Percentiles rank a stretch among this genome's conserved stretches.
These are phyloP conservation scores for Alternaria consortialis DNA, from an alignment of 2,329 filamentous ascomycete genomes.

Conservation along the genomic window DNA sequence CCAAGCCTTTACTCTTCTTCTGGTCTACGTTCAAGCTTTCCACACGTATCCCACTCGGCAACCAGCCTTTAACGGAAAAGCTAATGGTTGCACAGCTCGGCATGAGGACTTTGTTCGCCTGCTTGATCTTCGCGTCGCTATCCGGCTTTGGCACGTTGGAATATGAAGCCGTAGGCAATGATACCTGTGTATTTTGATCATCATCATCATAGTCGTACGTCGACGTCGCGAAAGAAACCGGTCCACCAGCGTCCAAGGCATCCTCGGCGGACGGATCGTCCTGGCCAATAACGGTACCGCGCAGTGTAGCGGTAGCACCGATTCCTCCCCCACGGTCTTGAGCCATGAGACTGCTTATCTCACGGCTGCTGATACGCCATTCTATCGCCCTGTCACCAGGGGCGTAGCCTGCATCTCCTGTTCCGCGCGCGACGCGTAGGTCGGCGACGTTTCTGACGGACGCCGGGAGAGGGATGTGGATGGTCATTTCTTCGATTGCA, in stretches of 20 bases:
- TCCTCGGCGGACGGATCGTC: slow-evolving; percentile 52
- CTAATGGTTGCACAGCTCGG: slow-evolving; percentile 57
- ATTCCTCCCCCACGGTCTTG: slow-evolving; percentile 58
- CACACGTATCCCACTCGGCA: slow-evolving; percentile 70
- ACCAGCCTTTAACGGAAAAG: slow-evolving; percentile 68
- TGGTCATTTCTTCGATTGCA: slow-evolving; percentile 75
- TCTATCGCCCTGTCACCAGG: slow-evolving; percentile 76
- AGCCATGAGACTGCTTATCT: slow-evolving; percentile 63
- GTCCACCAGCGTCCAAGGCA: slow-evolving; percentile 46
- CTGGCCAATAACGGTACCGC: slow-evolving; percentile 79
- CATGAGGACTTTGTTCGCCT: slow-evolving; percentile 64
- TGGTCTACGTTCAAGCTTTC: slow-evolving; percentile 70
- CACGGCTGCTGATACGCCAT: slow-evolving; percentile 84
- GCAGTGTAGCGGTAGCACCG: slow-evolving; percentile 74
- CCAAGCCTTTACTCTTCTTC: slow-evolving; percentile 85
- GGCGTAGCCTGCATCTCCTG: slow-evolving; percentile 82
- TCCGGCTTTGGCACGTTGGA: slow-evolving; percentile 30
- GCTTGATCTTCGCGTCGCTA: slow-evolving; percentile 64
- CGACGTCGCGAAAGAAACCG: slow-evolving; percentile 30
- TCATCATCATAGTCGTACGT: slow-evolving; percentile 49
- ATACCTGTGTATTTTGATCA: slow-evolving; percentile 29
- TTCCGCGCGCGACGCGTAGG: slow-evolving; percentile 78
- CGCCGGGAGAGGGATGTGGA: slow-evolving; percentile 80
- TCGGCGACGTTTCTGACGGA: slow-evolving; percentile 85
- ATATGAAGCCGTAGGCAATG: background rate